A percentile compares a stretch with the other conserved stretches of the same genome.
phyloP scores from a whole-genome alignment of 805 yeast species.

The Schwanniomyces occidentalis region DNA sequence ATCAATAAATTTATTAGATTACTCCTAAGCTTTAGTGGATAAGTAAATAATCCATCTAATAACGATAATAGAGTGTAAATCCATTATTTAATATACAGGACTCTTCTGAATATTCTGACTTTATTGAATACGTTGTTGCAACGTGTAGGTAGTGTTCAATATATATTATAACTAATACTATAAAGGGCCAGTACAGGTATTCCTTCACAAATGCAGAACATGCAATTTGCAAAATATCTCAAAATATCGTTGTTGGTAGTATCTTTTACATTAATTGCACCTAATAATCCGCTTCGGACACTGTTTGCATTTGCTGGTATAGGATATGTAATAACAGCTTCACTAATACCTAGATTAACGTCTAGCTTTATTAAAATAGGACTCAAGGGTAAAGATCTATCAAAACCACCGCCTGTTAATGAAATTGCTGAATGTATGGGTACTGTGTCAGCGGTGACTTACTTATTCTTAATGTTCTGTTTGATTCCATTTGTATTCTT shows the following conservation, averaged over 20 bases:
- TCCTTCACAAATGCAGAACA: no score
- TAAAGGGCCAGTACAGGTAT: no score
- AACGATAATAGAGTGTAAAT: no score
- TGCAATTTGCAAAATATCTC: neutral
- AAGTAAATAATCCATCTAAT: no score
- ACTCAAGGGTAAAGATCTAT: constrained; percentile 79
- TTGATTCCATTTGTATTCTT: constrained; percentile 87
- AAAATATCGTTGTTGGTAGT: constrained; percentile 15
- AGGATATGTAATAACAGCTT: constrained; percentile 62
- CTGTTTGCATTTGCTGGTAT: constrained; percentile 66
- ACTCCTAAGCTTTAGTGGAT: no score
- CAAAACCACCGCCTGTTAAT: constrained; percentile 67
- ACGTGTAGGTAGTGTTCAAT: constrained; percentile 1
- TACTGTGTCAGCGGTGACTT: constrained; percentile 80
- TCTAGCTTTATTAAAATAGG: constrained; percentile 74
- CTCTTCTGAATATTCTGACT: no score
- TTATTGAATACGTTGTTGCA: no score
- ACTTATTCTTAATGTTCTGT: constrained; percentile 75
- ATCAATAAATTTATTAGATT: neutral
- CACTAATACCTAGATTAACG: constrained; percentile 68
- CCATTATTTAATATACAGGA: no score
- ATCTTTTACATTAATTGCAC: constrained; percentile 26
- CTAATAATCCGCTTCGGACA: constrained; percentile 52
- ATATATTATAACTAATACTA: no score
- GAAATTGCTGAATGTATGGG: constrained; percentile 88